Percentiles rank a stretch among this genome's conserved stretches.
phyloP scores from a whole-genome alignment of 257 asterid species.

The Jacaranda mimosifolia region DNA sequence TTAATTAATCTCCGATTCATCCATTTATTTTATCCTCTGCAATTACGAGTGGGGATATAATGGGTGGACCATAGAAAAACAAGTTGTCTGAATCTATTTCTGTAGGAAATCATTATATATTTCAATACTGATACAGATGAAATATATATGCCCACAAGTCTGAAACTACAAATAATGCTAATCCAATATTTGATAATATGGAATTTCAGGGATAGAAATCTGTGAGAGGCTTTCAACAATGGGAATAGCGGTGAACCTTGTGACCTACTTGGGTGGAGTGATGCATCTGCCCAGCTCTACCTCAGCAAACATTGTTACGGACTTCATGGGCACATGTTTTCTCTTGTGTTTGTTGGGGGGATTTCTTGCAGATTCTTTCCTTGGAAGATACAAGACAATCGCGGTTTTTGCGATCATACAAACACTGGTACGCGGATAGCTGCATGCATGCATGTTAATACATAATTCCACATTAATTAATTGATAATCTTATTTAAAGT shows the following conservation, averaged over 20 bases:
- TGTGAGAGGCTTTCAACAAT: conserved; percentile 79
- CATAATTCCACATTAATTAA: no score
- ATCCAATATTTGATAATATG: neutral
- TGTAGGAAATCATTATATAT: neutral
- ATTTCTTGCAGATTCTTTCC: conserved; percentile 90
- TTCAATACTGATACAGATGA: neutral
- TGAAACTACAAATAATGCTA: neutral
- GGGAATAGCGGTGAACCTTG: conserved; percentile 86
- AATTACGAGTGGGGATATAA: conserved; percentile 7
- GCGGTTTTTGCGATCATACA: conserved; percentile 70
- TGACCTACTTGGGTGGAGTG: conserved; percentile 70
- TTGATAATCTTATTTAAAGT: no score
- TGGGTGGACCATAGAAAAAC: neutral
- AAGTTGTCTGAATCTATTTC: neutral
- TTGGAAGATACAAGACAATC: conserved; percentile 83
- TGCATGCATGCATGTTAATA: neutral
- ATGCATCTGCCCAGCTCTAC: conserved; percentile 79
- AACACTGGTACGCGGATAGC: conserved; percentile 46
- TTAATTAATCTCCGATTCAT: neutral
- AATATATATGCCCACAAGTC: neutral
- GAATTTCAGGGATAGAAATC: conserved; percentile 61
- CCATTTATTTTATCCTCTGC: conserved; percentile 12
- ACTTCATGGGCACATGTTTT: conserved; percentile 90
- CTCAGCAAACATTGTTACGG: conserved; percentile 87
- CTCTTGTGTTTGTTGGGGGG: conserved; percentile 89